phyloP scores from a whole-genome alignment of 225 moss, liverwort and hornwort genomes.

The Bryum argenteum region DNA sequence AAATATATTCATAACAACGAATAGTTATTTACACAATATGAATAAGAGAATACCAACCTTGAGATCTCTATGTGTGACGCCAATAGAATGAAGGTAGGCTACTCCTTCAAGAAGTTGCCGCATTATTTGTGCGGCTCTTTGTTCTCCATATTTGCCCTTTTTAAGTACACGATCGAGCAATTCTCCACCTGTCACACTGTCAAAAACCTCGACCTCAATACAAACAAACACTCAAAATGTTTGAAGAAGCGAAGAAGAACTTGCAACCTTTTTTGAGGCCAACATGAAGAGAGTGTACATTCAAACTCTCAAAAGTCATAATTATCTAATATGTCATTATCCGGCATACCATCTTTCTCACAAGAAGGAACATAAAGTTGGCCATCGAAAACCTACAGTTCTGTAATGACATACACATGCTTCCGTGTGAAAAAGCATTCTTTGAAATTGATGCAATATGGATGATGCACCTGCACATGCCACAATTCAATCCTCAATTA shows the following conservation, averaged over 20 bases:
- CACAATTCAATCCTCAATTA: background rate
- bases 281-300: too few relatives aligned
- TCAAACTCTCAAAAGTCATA: too few relatives aligned
- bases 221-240: too few relatives aligned
- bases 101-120: conserved; percentile 75
- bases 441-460: conserved; percentile 76
- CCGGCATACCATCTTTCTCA: too few relatives aligned
- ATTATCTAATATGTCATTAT: too few relatives aligned
- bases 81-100: conserved; percentile 76
- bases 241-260: too few relatives aligned
- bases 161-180: conserved; percentile 72
- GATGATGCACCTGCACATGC: conserved; percentile 61
- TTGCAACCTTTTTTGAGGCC: too few relatives aligned
- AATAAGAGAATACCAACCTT: conserved; percentile 46
- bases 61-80: conserved; percentile 77
- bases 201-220: background rate
- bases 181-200: conserved; percentile 86
- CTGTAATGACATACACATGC: conserved; percentile 84
- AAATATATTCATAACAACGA: too few relatives aligned
- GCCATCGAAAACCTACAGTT: conserved; percentile 56
- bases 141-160: conserved; percentile 61
- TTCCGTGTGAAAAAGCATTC: conserved; percentile 86
- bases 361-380: too few relatives aligned
- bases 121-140: conserved; percentile 64
- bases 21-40: too few relatives aligned